Conservation (phyloP, 306 rosid species). For the Ammopiptanthus mongolicus region DNA sequence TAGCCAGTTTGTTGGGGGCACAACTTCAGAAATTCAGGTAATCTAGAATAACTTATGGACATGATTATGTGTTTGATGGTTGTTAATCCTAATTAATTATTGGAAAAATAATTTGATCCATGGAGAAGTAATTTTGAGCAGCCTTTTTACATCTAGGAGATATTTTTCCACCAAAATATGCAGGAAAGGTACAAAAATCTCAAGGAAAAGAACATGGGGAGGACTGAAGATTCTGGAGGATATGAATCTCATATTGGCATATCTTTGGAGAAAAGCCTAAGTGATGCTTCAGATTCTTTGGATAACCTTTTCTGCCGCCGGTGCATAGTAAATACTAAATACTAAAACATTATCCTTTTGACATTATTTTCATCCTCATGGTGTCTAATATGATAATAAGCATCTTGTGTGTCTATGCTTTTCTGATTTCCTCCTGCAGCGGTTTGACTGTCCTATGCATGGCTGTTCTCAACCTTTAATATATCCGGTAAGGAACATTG, state of each 20-base stretch:
- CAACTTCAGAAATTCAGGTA: constrained; percentile 58
- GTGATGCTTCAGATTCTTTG: constrained; percentile 55
- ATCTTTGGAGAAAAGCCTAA: constrained; percentile 54
- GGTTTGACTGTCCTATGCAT: constrained; percentile 69
- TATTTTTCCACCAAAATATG: constrained; percentile 16
- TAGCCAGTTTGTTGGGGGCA: constrained; percentile 42
- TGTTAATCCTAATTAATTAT: constrained; percentile 3
- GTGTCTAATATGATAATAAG: constrained; percentile 1
- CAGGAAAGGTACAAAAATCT: constrained; percentile 61
- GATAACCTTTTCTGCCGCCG: constrained; percentile 74
- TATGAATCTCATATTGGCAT: constrained; percentile 31
- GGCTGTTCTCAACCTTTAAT: constrained; percentile 60
- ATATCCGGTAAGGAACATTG: constrained; percentile 60
- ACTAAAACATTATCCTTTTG: constrained; percentile 3
- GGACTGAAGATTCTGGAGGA: constrained; percentile 29
- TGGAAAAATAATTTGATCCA: background rate
- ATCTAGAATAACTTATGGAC: background rate
- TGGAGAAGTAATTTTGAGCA: background rate
- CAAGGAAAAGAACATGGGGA: constrained; percentile 36
- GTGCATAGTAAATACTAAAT: constrained; percentile 63
- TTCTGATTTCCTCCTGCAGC: constrained; percentile 38
- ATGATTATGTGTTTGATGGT: constrained; percentile 9
- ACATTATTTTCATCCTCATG: background rate
- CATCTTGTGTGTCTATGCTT: constrained; percentile 1
- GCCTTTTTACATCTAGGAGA: background rate